Evolutionary conservation across 2,329 filamentous ascomycete genomes (phyloP).

Genomic region (Neofusicoccum kwambonambiense): DNA sequence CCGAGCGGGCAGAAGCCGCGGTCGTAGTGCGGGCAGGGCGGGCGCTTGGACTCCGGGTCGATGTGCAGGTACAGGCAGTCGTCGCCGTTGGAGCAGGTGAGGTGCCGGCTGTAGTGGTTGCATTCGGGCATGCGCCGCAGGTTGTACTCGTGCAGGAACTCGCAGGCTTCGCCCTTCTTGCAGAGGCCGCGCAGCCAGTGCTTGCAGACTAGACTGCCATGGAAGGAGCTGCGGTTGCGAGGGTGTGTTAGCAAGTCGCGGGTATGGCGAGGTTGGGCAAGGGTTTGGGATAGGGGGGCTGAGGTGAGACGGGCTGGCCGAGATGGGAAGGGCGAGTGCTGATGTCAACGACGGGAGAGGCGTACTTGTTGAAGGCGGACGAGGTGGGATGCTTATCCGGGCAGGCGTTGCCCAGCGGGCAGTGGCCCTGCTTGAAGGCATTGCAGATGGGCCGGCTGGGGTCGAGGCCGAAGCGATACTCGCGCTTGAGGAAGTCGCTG

Average conservation of each 20-base stretch:
- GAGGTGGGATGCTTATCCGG: conserved; percentile 73
- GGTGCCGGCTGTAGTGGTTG: conserved; percentile 86
- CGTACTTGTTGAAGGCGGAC: conserved; percentile 64
- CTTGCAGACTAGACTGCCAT: conserved; percentile 79
- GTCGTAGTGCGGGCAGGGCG: conserved; percentile 75
- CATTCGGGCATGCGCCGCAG: conserved; percentile 97
- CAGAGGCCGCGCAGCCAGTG: conserved; percentile 96
- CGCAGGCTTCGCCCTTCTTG: conserved; percentile 95
- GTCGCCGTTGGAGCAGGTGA: conserved; percentile 94
- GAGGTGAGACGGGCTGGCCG: conserved; percentile 22
- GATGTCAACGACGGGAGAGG: conserved; percentile 27
- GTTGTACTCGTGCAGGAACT: conserved; percentile 99
- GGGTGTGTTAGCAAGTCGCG: conserved; percentile 28
- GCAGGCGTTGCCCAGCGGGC: conserved; percentile 79
- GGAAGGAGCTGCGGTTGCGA: conserved; percentile 18
- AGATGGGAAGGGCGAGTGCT: background rate
- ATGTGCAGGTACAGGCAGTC: conserved; percentile 94
- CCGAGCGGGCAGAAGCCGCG: conserved; percentile 92
- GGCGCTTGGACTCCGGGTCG: conserved; percentile 70
- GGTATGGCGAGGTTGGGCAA: no score
- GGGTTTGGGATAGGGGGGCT: conserved; percentile 23
- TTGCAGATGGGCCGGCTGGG: conserved; percentile 72
- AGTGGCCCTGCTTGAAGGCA: conserved; percentile 81
- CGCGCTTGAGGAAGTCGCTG: conserved; percentile 77
- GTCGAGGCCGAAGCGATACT: conserved; percentile 80